Evolutionary conservation across 768 basidiomycete species (phyloP), one percentile per base, ranked within the genome.

Genomic region (Tricholoma sp.): DNA sequence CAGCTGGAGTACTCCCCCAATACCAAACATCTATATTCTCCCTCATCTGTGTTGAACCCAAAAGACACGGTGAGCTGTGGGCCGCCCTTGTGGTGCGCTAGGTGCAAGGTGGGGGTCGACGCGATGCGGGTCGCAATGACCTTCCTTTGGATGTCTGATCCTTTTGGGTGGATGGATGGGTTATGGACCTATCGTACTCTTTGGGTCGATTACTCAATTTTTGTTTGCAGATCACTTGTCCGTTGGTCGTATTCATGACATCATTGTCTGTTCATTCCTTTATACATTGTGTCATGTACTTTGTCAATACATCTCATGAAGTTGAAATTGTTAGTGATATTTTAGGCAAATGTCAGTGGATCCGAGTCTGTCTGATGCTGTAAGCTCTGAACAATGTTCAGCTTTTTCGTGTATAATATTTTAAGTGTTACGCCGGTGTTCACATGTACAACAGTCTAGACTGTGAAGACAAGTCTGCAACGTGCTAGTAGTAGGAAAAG

Each of bases 131-230:
- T 69, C 72, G 64, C 65, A 76, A 81, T 72, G 77, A 84, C 83
- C 88, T 88, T 90, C 87, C 87, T 86, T 88, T 86, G 88, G 87
- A 89, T 90, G 88, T 89, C 88, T 89, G 88, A 89, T 71, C 73
- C 67, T 65, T 72, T 64, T 35, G 5, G 1, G 27, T 31, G 21
- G 21, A 19, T 8, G n/a, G 22, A 50, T 50, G 29, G 47, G 47
- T 47, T 50, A 27, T 16, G 22, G 27, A 29, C 16, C 3, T 18
- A 9, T 31, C 4, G 18, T 50, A 4, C 0, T 4, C 16, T n/a
- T n/a, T 50, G 29, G 3, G 31, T 31, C 47, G 8, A 7, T 29
- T 31, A 27, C 47, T 50, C 10, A 31, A n/a, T 50, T 31, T n/a
- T n/a, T 29, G 8, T 31, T 18, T 14, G 18, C 35, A 37, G 35